Base-by-base conservation (phyloP, 2,329 filamentous ascomycete species). In the Penicillium sp. region DNA sequence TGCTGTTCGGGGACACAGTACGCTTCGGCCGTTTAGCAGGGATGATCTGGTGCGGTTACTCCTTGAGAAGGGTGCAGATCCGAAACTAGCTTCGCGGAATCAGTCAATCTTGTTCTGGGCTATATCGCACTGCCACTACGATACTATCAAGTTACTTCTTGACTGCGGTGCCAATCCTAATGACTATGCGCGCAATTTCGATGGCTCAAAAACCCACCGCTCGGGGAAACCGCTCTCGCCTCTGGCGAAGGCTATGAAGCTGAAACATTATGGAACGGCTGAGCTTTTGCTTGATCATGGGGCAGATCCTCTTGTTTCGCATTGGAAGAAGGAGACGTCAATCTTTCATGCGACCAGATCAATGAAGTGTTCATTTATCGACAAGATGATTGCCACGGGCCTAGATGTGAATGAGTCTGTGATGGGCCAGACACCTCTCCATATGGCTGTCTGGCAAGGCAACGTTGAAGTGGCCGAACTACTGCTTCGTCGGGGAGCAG, bases 321-420 rank as follows among this genome's bases (percentile, higher is more conserved):
- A 40, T 33, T 49, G 52, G 44, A 48, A 33, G 16, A 49, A 34
- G 16, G 43, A 41, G 5, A 54, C 16, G 4, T 54, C 36, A 29
- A 8, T 49, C 5, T 5, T 54, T 7, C 23, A 49, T 19, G 52
- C 36, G 16, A 48, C 52, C 11, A 34, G 9, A 4, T 49, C 36
- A 11, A 40, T 27, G 43, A 39, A 25, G 2, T 40, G 25, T 25
- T 33, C 43, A 4, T 39, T 54, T 15, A 31, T 54, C 10, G n/a
- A n/a, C 16, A 48, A 33, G 11, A 23, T 54, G 25, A 23, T 48
- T 33, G 44, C 46, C 8, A 23, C 0, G 6, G 51, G 51, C 15
- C 16, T 54, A 16, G 52, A 54, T 21, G 52, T 54, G 15, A 50
- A 54, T 27, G 52, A 36, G 16, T 27, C 36, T n/a, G 23, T 43